phyloP scores from a whole-genome alignment of 768 basidiomycete species.

The button mushroom (Agaricus bisporus) region DNA sequence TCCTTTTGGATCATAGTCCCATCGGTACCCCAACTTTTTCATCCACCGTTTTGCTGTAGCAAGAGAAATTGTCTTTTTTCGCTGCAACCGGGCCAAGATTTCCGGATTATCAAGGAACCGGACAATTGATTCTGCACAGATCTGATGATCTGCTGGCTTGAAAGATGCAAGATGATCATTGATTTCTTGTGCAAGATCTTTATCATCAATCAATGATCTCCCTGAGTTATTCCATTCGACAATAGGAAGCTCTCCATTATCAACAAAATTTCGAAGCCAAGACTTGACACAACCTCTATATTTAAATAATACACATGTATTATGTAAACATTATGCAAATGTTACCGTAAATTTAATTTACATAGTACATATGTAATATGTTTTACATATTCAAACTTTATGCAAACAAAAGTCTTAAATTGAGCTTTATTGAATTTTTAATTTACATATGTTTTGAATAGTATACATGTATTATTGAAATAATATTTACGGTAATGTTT shows the following conservation, averaged over 20 bases:
- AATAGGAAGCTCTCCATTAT: slow-evolving; percentile 5
- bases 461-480: too few species aligned
- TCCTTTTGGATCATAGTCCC: slow-evolving; percentile 20
- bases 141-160: slow-evolving; percentile 8
- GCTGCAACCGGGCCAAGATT: slow-evolving; percentile 10
- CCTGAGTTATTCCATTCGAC: not conserved
- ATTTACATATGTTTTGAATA: too few species aligned
- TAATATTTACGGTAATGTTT: too few species aligned
- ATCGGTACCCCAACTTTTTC: slow-evolving; percentile 19
- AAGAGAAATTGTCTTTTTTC: slow-evolving; percentile 15
- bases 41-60: slow-evolving; percentile 25
- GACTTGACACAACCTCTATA: too few species aligned
- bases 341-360: too few species aligned
- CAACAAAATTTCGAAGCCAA: slow-evolving; percentile 9
- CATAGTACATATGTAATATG: too few species aligned
- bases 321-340: too few species aligned
- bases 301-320: too few species aligned
- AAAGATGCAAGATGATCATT: slow-evolving; percentile 9
- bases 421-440: too few species aligned
- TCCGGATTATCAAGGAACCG: slow-evolving; percentile 13
- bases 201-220: slow-evolving; percentile 10
- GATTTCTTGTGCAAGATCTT: slow-evolving; percentile 14
- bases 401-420: too few species aligned
- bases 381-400: too few species aligned
- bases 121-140: slow-evolving; percentile 14